Conservation (phyloP, 176 grass and related monocot species). For the Cenchrus fungigraminus region DNA sequence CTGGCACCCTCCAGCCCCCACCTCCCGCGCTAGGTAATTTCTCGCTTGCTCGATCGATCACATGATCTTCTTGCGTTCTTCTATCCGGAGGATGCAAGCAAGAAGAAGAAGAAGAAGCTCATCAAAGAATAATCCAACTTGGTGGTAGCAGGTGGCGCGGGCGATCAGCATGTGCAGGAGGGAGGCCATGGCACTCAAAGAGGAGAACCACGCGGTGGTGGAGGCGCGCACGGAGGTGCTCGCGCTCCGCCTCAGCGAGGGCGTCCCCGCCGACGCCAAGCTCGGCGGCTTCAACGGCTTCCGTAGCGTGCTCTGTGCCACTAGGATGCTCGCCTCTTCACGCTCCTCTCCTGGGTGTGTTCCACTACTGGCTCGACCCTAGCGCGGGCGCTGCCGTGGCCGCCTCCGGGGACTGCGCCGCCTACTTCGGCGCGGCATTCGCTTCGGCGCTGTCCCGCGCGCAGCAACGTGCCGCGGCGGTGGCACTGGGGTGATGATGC, state of each 20-base stretch:
- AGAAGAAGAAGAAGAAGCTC: not conserved
- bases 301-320: slow-evolving; percentile 76
- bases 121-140: not conserved
- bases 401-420: slow-evolving; percentile 11
- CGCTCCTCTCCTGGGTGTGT: slow-evolving; percentile 67
- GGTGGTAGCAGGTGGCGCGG: not conserved
- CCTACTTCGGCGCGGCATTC: slow-evolving; percentile 70
- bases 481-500: slow-evolving; percentile 65
- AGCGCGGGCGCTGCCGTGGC: not conserved
- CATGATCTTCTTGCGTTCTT: not conserved
- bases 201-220: slow-evolving; percentile 75
- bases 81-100: not conserved
- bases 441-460: slow-evolving; percentile 64
- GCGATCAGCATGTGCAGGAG: too few relatives aligned
- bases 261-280: slow-evolving; percentile 62
- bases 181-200: not conserved
- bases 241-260: slow-evolving; percentile 60
- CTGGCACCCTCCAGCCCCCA: slow-evolving; percentile 15
- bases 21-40: slow-evolving; percentile 53
- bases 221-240: slow-evolving; percentile 66
- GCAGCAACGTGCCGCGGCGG: slow-evolving; percentile 60
- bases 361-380: slow-evolving; percentile 56
- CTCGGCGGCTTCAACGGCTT: slow-evolving; percentile 90
- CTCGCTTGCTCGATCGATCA: not conserved
- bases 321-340: slow-evolving; percentile 67